phyloP scores from a whole-genome alignment of 2,329 filamentous ascomycete genomes.

The Fusarium sacchari region DNA sequence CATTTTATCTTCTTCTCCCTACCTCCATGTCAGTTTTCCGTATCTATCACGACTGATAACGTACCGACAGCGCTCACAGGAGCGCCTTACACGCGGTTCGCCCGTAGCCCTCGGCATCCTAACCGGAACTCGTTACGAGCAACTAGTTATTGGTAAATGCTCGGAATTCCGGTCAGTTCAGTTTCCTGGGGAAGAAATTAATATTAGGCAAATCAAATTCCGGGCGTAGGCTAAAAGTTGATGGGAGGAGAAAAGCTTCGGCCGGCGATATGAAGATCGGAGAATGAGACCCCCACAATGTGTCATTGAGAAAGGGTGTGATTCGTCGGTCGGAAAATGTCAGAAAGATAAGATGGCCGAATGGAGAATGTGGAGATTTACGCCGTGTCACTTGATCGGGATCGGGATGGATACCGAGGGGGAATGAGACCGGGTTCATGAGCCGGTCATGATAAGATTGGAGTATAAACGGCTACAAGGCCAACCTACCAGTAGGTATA shows the following conservation, averaged over 20 bases:
- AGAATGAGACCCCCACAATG: neutral
- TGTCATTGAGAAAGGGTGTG: neutral
- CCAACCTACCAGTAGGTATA: fast-evolving
- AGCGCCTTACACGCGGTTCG: slow-evolving; percentile 35
- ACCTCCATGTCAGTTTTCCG: fast-evolving
- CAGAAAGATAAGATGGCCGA: neutral
- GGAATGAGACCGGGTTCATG: neutral
- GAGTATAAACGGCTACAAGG: neutral
- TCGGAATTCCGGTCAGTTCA: slow-evolving; percentile 11
- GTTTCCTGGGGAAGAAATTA: neutral
- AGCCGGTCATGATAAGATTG: neutral
- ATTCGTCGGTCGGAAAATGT: neutral
- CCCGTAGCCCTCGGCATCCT: slow-evolving; percentile 10
- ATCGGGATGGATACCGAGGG: slow-evolving; percentile 11
- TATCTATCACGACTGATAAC: neutral
- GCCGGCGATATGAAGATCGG: neutral
- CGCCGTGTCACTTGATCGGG: slow-evolving; percentile 21
- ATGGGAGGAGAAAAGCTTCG: slow-evolving; percentile 1
- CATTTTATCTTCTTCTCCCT: slow-evolving; percentile 42
- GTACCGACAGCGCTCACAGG: slow-evolving; percentile 39
- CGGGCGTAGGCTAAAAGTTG: neutral
- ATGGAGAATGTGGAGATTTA: neutral
- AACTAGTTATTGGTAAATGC: neutral
- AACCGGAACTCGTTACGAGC: neutral
- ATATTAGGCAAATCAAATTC: neutral